Evolutionary conservation across 2,329 filamentous ascomycete species (phyloP).

Genomic region (Cladosporium sp.): DNA sequence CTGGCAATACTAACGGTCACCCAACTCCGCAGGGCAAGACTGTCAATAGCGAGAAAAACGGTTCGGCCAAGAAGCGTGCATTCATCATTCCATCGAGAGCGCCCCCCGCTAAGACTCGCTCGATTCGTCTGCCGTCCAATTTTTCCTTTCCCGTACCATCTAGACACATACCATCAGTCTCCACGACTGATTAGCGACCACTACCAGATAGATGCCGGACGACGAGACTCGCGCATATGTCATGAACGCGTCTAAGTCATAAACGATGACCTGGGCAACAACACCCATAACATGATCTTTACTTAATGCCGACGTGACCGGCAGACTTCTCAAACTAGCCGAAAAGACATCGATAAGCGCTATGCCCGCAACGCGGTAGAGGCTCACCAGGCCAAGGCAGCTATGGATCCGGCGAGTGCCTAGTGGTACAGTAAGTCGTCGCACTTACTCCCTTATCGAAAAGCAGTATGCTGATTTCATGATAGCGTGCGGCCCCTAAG

Average conservation of each 20-base stretch:
- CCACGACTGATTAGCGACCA: too few relatives aligned
- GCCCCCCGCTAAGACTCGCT: too few relatives aligned
- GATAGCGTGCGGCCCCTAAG: background rate
- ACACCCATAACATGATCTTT: background rate
- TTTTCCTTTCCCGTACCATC: too few relatives aligned
- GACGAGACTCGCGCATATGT: too few relatives aligned
- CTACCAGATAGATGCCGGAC: too few relatives aligned
- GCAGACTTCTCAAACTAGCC: too few relatives aligned
- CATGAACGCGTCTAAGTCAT: too few relatives aligned
- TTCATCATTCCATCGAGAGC: too few relatives aligned
- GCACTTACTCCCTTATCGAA: background rate
- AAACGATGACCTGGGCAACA: background rate
- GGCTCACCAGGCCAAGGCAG: background rate
- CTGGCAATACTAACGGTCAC: background rate
- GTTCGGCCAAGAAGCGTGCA: background rate
- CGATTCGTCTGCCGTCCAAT: too few relatives aligned
- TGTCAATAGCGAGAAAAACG: background rate
- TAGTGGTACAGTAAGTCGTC: background rate
- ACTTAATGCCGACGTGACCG: too few relatives aligned
- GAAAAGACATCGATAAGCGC: too few relatives aligned
- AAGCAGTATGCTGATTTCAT: background rate
- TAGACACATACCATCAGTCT: too few relatives aligned
- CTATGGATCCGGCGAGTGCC: background rate
- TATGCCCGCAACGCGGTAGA: background rate
- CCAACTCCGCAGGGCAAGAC: slow-evolving; percentile 3